Conservation (phyloP, 2,329 filamentous ascomycete genomes). For the Fusarium torulosum region DNA sequence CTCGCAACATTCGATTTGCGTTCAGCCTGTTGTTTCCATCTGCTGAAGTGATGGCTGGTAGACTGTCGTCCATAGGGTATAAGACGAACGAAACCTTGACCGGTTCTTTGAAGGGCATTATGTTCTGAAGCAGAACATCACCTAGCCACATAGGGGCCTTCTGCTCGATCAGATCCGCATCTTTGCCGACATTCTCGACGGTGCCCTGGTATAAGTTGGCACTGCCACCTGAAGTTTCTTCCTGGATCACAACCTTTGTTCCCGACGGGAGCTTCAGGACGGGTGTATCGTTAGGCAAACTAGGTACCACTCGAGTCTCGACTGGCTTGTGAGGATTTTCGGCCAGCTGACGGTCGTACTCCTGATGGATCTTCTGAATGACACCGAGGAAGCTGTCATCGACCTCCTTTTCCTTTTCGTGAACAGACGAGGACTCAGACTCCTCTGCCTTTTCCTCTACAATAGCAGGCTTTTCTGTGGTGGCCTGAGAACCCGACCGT, state of each 20-base stretch:
- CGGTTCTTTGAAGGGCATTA: constrained; percentile 87
- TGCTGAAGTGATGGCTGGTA: constrained; percentile 79
- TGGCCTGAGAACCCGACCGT: constrained; percentile 70
- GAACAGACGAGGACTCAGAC: constrained; percentile 71
- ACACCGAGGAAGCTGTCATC: constrained; percentile 81
- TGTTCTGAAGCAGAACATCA: constrained; percentile 86
- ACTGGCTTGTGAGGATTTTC: constrained; percentile 67
- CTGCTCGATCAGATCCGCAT: constrained; percentile 87
- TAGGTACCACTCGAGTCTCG: constrained; percentile 75
- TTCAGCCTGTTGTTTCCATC: constrained; percentile 93
- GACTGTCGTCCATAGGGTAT: constrained; percentile 75
- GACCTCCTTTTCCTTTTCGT: constrained; percentile 79
- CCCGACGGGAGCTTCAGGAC: constrained; percentile 77
- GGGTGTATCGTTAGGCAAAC: constrained; percentile 79
- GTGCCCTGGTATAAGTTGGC: constrained; percentile 93
- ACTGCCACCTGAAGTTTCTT: constrained; percentile 74
- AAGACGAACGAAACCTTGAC: constrained; percentile 96
- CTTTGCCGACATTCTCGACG: constrained; percentile 79
- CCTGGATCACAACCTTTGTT: constrained; percentile 76
- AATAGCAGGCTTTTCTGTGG: constrained; percentile 77
- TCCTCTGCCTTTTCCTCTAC: constrained; percentile 83
- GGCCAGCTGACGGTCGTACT: constrained; percentile 76
- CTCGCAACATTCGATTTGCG: constrained; percentile 94
- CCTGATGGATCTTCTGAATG: constrained; percentile 77
- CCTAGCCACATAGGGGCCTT: constrained; percentile 92